phyloP scores from a whole-genome alignment of 495 filamentous ascomycete genomes.

The Cudoniella acicularis region DNA sequence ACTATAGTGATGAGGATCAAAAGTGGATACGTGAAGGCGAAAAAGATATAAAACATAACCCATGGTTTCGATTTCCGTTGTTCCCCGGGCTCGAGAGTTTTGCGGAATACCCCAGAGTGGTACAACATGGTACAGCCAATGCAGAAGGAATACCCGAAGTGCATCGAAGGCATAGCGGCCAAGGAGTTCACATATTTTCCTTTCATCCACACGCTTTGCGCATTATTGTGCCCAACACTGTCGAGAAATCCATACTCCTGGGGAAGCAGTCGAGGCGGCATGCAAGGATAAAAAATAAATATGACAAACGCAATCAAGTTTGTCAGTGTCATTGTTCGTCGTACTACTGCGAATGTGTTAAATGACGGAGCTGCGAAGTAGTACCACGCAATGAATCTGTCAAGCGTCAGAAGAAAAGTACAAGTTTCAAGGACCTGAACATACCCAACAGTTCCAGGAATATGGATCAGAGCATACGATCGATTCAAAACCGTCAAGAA shows the following conservation, averaged over 20 bases:
- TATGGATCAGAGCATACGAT: constrained; percentile 62
- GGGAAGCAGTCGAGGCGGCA: constrained; percentile 61
- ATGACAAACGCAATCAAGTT: constrained; percentile 59
- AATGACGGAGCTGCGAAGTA: constrained; percentile 57
- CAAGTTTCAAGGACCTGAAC: constrained; percentile 21
- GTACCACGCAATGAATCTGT: constrained; percentile 63
- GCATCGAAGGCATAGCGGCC: constrained; percentile 57
- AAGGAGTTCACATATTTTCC: constrained; percentile 54
- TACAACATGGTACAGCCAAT: constrained; percentile 58
- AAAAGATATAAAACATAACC: constrained; percentile 39
- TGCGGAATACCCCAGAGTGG: constrained; percentile 51
- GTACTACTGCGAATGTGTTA: constrained; percentile 51
- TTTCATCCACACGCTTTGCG: constrained; percentile 54
- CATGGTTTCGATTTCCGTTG: constrained; percentile 34
- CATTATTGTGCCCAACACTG: constrained; percentile 59
- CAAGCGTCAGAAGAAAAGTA: constrained; percentile 5
- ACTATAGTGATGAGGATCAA: constrained; percentile 60
- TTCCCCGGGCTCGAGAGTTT: constrained; percentile 42
- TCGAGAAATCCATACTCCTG: constrained; percentile 59
- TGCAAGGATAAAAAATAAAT: constrained; percentile 61
- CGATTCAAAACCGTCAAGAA: constrained; percentile 58
- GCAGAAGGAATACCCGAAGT: constrained; percentile 58
- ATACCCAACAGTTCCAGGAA: constrained; percentile 63
- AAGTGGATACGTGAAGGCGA: constrained; percentile 53
- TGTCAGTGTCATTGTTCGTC: constrained; percentile 60